These are phyloP conservation scores for Gnetum montanum DNA, from an alignment of 75 land plant species.

Conservation along the genomic window DNA sequence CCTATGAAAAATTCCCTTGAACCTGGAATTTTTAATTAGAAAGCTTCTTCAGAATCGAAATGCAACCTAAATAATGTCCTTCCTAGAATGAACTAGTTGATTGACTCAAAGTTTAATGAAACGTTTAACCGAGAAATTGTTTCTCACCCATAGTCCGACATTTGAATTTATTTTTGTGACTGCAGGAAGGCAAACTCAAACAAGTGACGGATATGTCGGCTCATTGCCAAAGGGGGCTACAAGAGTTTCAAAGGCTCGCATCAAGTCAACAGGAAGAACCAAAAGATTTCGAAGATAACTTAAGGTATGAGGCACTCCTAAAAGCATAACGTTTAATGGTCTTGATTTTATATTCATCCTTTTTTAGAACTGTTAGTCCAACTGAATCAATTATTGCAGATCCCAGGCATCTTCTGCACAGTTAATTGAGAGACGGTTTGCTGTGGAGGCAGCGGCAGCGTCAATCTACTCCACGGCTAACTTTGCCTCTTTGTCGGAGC, in stretches of 20 bases:
- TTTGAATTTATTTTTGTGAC: not conserved
- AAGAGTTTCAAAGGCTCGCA: not conserved
- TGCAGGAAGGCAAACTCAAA: constrained; percentile 43
- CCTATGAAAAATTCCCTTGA: no score
- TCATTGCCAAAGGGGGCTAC: constrained; percentile 39
- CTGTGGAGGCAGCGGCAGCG: constrained; percentile 56
- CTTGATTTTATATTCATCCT: no score
- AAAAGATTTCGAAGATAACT: not conserved
- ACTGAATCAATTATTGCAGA: no score
- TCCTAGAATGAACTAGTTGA: no score
- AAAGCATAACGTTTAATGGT: no score
- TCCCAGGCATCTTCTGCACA: constrained; percentile 2
- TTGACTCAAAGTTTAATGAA: no score
- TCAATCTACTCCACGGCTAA: constrained; percentile 53
- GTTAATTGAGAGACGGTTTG: constrained; percentile 19
- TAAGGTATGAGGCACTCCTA: not conserved
- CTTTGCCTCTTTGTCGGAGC: not conserved
- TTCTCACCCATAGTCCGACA: no score
- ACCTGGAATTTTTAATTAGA: no score
- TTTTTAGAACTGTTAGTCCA: no score
- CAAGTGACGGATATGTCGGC: constrained; percentile 51
- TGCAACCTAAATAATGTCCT: no score
- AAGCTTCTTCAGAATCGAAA: no score
- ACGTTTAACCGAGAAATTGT: no score
- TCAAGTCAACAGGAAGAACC: constrained; percentile 4